Conservation (phyloP, 768 basidiomycete species). For the Rhizopogon rudus region DNA sequence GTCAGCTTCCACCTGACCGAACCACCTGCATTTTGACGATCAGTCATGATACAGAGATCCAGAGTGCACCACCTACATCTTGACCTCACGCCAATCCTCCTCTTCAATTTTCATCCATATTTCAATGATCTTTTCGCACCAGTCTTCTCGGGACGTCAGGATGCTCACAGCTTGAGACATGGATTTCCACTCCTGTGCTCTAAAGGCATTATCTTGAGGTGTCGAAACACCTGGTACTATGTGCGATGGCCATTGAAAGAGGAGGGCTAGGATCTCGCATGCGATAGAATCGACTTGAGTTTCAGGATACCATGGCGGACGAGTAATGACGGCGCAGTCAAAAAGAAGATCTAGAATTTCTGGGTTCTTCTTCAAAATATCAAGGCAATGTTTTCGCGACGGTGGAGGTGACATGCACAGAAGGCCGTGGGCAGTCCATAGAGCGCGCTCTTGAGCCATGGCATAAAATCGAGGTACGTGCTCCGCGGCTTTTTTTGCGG, state of each 20-base stretch:
- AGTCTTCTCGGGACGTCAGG: constrained; percentile 22
- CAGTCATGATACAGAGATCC: neutral
- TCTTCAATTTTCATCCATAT: constrained; percentile 24
- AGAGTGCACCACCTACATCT: constrained; percentile 8
- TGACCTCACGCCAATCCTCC: constrained; percentile 16
- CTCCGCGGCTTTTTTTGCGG: constrained; percentile 11
- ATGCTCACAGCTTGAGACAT: constrained; percentile 16
- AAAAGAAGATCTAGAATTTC: constrained; percentile 19
- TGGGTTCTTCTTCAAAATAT: constrained; percentile 14
- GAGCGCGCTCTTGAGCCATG: constrained; percentile 14
- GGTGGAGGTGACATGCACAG: constrained; percentile 8
- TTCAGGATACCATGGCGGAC: constrained; percentile 25
- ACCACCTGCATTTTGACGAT: constrained; percentile 4
- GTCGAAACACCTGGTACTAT: constrained; percentile 19
- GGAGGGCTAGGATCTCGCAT: constrained; percentile 18
- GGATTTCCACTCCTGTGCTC: constrained; percentile 19
- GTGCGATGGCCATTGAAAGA: constrained; percentile 18
- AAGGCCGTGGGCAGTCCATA: constrained; percentile 10
- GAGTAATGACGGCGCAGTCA: constrained; percentile 18
- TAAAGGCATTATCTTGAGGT: constrained; percentile 5
- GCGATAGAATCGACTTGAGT: constrained; percentile 16
- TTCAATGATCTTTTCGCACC: constrained; percentile 19
- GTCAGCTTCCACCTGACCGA: constrained; percentile 8
- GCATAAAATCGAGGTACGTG: constrained; percentile 25
- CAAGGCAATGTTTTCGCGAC: constrained; percentile 8